These are phyloP conservation scores for Colletotrichum phormii DNA, from an alignment of 2,329 filamentous ascomycete species.

Conservation along the genomic window DNA sequence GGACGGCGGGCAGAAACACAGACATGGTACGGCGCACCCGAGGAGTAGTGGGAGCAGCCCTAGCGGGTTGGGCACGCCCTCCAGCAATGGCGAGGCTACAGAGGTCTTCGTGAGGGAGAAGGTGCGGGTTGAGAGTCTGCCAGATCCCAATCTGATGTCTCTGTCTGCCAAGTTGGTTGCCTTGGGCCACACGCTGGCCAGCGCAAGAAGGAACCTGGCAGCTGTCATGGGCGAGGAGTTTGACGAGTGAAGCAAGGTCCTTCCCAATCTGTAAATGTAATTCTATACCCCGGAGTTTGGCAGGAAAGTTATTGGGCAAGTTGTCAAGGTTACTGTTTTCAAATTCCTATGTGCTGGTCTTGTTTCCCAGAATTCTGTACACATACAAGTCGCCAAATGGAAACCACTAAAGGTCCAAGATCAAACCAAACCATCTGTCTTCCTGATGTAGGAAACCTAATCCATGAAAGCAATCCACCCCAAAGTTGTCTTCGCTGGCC, in stretches of 20 bases:
- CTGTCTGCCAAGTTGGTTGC: conserved; percentile 86
- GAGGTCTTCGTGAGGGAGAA: conserved; percentile 92
- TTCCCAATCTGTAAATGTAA: conserved; percentile 13
- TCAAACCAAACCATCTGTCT: neutral
- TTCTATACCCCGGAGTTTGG: conserved; percentile 41
- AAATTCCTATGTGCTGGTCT: conserved; percentile 34
- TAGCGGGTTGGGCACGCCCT: conserved; percentile 26
- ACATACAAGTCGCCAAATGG: conserved; percentile 19
- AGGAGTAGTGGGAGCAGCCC: conserved; percentile 15
- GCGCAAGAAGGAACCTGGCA: conserved; percentile 77
- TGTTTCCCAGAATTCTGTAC: conserved; percentile 29
- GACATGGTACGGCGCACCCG: conserved; percentile 27
- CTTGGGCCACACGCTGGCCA: conserved; percentile 77
- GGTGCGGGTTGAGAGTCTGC: conserved; percentile 81
- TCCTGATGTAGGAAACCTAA: neutral
- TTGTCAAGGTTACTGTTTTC: conserved; percentile 18
- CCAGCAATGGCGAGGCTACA: conserved; percentile 42
- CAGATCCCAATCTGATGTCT: conserved; percentile 87
- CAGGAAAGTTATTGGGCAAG: neutral
- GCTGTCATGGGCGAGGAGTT: conserved; percentile 78
- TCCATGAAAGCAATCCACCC: neutral
- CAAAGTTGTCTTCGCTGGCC: neutral
- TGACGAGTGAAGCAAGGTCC: conserved; percentile 42
- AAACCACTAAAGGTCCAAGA: neutral
- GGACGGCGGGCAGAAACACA: conserved; percentile 38